Evolutionary conservation across 768 basidiomycete species (phyloP).

Genomic region (Exidia glandulosa): DNA sequence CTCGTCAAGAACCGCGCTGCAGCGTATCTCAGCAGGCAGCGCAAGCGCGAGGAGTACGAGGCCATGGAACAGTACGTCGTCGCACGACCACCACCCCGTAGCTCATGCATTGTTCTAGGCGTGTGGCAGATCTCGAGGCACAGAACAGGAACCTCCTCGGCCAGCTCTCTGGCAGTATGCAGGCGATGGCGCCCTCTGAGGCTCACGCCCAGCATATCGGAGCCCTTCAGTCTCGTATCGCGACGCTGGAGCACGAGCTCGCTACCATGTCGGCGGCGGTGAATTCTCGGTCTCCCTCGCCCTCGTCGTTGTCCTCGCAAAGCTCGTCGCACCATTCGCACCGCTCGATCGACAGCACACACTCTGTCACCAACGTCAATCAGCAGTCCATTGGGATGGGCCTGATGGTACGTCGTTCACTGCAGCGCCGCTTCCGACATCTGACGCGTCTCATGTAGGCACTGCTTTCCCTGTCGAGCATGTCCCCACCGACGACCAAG

Average conservation of each 20-base stretch:
- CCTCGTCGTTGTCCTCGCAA: neutral
- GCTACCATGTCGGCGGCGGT: neutral
- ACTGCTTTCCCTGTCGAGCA: neutral
- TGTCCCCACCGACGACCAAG: neutral
- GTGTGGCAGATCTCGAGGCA: conserved; percentile 72
- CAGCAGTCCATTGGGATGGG: neutral
- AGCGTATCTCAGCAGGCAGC: conserved; percentile 81
- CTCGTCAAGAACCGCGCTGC: conserved; percentile 88
- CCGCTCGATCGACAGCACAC: neutral
- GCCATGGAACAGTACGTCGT: conserved; percentile 74
- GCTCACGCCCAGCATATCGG: neutral
- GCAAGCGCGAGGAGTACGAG: conserved; percentile 89
- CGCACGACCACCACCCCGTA: neutral
- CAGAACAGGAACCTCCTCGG: conserved; percentile 67
- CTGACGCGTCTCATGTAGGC: neutral
- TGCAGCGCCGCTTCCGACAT: neutral
- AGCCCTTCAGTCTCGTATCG: neutral
- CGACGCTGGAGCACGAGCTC: conserved; percentile 4
- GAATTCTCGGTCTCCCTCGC: neutral
- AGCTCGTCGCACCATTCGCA: neutral
- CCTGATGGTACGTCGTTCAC: neutral
- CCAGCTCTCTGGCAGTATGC: neutral
- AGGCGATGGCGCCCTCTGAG: conserved; percentile 1
- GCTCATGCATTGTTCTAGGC: conserved; percentile 33
- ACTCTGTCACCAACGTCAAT: neutral